Conservation (phyloP, 2,329 filamentous ascomycete genomes). For the Arthrinium phaeospermum region DNA sequence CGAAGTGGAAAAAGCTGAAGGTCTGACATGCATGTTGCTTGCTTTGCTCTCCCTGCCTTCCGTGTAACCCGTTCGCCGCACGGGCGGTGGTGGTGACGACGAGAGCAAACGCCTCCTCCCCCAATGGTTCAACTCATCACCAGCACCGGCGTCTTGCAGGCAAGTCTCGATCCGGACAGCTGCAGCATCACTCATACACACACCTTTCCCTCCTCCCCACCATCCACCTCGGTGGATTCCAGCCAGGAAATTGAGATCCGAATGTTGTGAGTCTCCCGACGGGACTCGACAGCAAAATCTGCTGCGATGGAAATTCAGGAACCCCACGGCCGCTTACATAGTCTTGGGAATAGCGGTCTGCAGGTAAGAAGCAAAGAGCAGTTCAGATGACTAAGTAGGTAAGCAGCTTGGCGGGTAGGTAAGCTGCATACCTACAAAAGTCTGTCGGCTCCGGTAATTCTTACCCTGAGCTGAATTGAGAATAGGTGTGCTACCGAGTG, state of each 20-base stretch:
- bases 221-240: slow-evolving; percentile 1
- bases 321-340: slow-evolving; percentile 11
- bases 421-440: not conserved
- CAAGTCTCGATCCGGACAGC: not conserved
- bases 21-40: not conserved
- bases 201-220: not conserved
- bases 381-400: not conserved
- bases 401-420: not conserved
- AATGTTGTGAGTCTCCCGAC: not conserved
- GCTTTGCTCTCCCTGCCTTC: not conserved
- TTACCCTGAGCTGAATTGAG: not conserved
- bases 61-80: slow-evolving; percentile 12
- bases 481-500: not conserved
- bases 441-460: not conserved
- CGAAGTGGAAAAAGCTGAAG: not conserved
- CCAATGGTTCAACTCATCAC: slow-evolving; percentile 14
- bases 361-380: not conserved
- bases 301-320: not conserved
- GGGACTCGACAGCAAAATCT: not conserved
- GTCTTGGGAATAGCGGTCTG: not conserved
- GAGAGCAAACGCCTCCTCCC: not conserved
- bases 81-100: not conserved
- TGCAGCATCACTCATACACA: not conserved
- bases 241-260: not conserved
- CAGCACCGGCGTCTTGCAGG: not conserved